Evolutionary conservation across 345 rosid genomes (phyloP), one percentile per base, ranked within the genome.

Genomic region (Pseudoturritis turrita): DNA sequence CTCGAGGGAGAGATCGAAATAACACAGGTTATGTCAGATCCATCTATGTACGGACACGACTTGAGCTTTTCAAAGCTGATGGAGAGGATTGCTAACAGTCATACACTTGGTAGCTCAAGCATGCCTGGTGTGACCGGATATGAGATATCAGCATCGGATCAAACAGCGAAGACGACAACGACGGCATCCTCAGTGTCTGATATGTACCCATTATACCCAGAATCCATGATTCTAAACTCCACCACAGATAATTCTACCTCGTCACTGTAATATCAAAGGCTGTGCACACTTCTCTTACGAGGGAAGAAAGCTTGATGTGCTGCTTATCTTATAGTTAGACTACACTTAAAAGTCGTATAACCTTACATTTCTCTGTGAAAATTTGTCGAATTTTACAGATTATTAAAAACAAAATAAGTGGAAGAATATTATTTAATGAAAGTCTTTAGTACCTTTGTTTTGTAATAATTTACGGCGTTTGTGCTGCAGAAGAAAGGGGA

Each of bases 1-100:
- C 76, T 81, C 5, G 79, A 78, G 51, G 84, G 84, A n/a, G 36
- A 51, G 25, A 54, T n/a, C 0, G 18, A 19, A 18, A 62, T 83
- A 26, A 71, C 67, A 1, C 64, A 75, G 12, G 8, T 62, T 6
- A 39, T 69, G 15, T 69, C 73, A 2, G 77, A 79, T 36, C 52
- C 63, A 10, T 55, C 28, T 44, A 26, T 68, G 1, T 72, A 75
- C n/a, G 65, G 39, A 41, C 82, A 72, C 49, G 21, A 68, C 67
- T 52, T 2, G 8, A 45, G 74, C 57, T 52, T 71, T 19, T 73
- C 69, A 55, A 67, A 75, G 14, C 44, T 72, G 47, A 64, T 47
- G 53, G 80, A 10, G 36, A 33, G 9, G 11, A 33, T 6, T 33
- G 37, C 11, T 8, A 33, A 33, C 37, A 8, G 37, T 33, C 37